Evolutionary conservation across 495 filamentous ascomycete species (phyloP), one percentile per base, ranked within the genome.

Genomic region (Rusavskia elegans): DNA sequence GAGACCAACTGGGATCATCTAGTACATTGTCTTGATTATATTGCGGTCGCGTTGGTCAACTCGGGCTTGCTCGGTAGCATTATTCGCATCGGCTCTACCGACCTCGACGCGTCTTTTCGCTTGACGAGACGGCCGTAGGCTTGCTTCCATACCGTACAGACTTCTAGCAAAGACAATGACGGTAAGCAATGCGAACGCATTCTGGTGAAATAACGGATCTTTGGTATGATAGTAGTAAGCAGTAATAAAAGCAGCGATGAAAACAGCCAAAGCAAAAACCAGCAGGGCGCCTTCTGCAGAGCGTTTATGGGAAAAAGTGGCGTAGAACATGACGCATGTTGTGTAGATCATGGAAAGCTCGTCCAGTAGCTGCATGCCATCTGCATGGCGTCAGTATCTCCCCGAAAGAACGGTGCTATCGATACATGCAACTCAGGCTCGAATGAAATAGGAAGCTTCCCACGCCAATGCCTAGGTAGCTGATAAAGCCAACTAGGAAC

Each of bases 261-360:
- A 68, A 37, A 79, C 48, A 27, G 90, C 72, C 17, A 63, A 71
- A 0, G 75, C 21, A 9, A 70, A 89, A 39, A 95, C 69, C 50
- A 76, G 48, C 3, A 74, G 45, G 8, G 78, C 73, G 36, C 81
- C 68, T 17, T 51, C 55, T 10, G 60, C 57, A 5, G 85, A 70
- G 54, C 74, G 72, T 8, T 72, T 76, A 67, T 90, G 84, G 10
- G 84, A 80, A 64, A 95, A 90, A 17, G 85, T 85, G 16, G 87
- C 87, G 64, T 83, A 93, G 65, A 73, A 82, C 83, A 95, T 94
- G n/a, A 94, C 66, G 58, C 84, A 93, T 7, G 90, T 93, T 1
- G 90, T 95, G 63, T 98, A 96, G 27, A 98, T 95, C 92, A 97
- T 97, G 55, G 83, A 86, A 8, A 96, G 76, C 67, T 98, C 92